A percentile compares a stretch with the other conserved stretches of the same genome.
Conservation (phyloP, 2,329 filamentous ascomycete genomes). For the Colletotrichum neosansevieriae region DNA sequence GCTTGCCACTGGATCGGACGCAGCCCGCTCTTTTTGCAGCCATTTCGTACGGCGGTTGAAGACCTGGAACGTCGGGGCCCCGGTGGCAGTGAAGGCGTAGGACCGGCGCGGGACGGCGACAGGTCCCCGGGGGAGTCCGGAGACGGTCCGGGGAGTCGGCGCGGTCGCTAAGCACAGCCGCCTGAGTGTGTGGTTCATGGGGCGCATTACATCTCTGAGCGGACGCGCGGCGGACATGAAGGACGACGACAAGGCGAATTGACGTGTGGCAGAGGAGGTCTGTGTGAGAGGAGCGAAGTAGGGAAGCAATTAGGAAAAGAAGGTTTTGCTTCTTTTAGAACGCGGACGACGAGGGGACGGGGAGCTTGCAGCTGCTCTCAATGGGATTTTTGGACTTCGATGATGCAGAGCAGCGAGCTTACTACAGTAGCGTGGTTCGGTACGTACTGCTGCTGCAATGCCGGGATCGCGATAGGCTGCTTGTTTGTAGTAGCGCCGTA, state of each 20-base stretch:
- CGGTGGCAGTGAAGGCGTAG: conserved; percentile 84
- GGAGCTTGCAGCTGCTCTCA: conserved; percentile 16
- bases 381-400: conserved; percentile 33
- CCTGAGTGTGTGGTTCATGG: conserved; percentile 38
- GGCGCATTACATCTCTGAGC: conserved; percentile 35
- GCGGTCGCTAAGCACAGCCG: conserved; percentile 27
- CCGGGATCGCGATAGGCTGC: conserved; percentile 9
- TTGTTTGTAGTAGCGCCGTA: conserved; percentile 4
- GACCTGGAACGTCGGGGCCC: conserved; percentile 84
- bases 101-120: conserved; percentile 54
- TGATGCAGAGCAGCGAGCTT: conserved; percentile 32
- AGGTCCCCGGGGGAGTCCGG: not conserved
- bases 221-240: conserved; percentile 30
- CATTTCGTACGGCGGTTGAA: conserved; percentile 92
- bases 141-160: conserved; percentile 17
- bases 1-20: conserved; percentile 75
- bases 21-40: conserved; percentile 90
- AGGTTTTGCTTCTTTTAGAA: conserved; percentile 21
- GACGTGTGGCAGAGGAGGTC: not conserved
- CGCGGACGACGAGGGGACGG: not conserved
- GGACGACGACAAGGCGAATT: not conserved
- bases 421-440: conserved; percentile 7
- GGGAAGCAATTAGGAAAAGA: not conserved
- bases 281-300: not conserved
- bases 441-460: conserved; percentile 18